These are phyloP conservation scores for Dryadomyces sulphureus DNA, from an alignment of 2,329 filamentous ascomycete genomes.

Conservation along the genomic window DNA sequence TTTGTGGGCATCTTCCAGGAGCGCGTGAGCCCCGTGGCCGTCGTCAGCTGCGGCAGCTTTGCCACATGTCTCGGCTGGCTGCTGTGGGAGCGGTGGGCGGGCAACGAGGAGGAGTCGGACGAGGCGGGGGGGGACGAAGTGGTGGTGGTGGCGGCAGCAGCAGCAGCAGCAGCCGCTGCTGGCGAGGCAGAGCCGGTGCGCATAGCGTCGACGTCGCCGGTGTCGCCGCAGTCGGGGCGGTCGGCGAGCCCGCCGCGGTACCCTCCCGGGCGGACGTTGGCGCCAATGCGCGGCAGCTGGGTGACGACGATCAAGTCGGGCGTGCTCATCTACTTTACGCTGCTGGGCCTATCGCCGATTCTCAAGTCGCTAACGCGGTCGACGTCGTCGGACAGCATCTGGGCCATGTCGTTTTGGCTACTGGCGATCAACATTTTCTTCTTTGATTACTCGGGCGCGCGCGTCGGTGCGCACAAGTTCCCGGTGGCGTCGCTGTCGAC, in stretches of 20 bases:
- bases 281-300: slow-evolving; percentile 25
- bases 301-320: slow-evolving; percentile 83
- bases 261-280: slow-evolving; percentile 14
- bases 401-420: slow-evolving; percentile 90
- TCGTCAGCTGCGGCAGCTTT: slow-evolving; percentile 72
- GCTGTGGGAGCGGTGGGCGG: slow-evolving; percentile 83
- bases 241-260: neutral
- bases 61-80: slow-evolving; percentile 80
- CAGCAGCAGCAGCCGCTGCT: slow-evolving; percentile 8
- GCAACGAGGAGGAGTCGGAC: slow-evolving; percentile 30
- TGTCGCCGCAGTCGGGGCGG: neutral
- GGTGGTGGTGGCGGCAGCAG: slow-evolving; percentile 1
- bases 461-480: slow-evolving; percentile 43
- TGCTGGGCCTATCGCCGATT: slow-evolving; percentile 86
- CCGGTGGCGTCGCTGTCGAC: slow-evolving; percentile 64
- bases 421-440: slow-evolving; percentile 94
- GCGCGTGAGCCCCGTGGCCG: slow-evolving; percentile 74
- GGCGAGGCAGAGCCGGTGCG: neutral
- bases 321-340: slow-evolving; percentile 78
- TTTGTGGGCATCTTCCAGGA: slow-evolving; percentile 84
- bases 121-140: neutral
- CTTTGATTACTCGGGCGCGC: slow-evolving; percentile 73
- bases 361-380: slow-evolving; percentile 91
- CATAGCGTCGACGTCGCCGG: neutral
- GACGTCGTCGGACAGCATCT: slow-evolving; percentile 88